These are phyloP conservation scores for Trichothecium roseum DNA, from an alignment of 2,329 filamentous ascomycete genomes.

Conservation along the genomic window DNA sequence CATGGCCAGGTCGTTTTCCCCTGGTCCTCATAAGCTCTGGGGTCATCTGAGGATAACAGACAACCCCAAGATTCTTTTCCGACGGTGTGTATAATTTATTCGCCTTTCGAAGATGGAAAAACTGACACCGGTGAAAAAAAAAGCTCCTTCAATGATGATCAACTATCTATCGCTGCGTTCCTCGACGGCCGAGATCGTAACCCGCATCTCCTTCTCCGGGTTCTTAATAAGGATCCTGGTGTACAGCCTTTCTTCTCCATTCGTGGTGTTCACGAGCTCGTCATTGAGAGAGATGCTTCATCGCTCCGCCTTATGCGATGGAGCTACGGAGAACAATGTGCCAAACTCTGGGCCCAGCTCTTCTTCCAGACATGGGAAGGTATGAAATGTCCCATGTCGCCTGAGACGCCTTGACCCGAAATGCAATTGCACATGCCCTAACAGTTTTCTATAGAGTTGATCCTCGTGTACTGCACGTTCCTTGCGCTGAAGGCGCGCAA, in stretches of 20 bases:
- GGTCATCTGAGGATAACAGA: slow-evolving; percentile 32
- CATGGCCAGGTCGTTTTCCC: slow-evolving; percentile 31
- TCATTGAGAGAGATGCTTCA: slow-evolving; percentile 36
- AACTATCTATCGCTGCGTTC: slow-evolving; percentile 42
- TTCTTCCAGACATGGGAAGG: slow-evolving; percentile 53
- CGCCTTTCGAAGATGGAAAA: not conserved
- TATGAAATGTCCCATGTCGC: slow-evolving; percentile 15
- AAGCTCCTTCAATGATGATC: slow-evolving; percentile 45
- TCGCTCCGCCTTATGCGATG: slow-evolving; percentile 42
- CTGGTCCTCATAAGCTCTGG: slow-evolving; percentile 33
- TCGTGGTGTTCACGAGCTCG: slow-evolving; percentile 43
- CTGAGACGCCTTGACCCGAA: not conserved
- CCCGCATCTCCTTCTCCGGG: slow-evolving; percentile 38
- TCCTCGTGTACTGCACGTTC: slow-evolving; percentile 49
- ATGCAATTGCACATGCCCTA: slow-evolving; percentile 1
- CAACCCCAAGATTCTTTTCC: slow-evolving; percentile 42
- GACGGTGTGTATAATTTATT: slow-evolving; percentile 33
- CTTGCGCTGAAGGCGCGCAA: slow-evolving; percentile 44
- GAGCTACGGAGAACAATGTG: slow-evolving; percentile 29
- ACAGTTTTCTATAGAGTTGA: slow-evolving; percentile 38
- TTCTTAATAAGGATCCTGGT: slow-evolving; percentile 26
- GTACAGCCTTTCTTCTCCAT: slow-evolving; percentile 33
- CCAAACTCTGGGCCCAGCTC: slow-evolving; percentile 43
- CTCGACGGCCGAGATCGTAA: slow-evolving; percentile 29
- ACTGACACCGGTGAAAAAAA: slow-evolving; percentile 12